phyloP scores from a whole-genome alignment of 1,284 basidiomycete genomes.

The Wolfiporia cocos region DNA sequence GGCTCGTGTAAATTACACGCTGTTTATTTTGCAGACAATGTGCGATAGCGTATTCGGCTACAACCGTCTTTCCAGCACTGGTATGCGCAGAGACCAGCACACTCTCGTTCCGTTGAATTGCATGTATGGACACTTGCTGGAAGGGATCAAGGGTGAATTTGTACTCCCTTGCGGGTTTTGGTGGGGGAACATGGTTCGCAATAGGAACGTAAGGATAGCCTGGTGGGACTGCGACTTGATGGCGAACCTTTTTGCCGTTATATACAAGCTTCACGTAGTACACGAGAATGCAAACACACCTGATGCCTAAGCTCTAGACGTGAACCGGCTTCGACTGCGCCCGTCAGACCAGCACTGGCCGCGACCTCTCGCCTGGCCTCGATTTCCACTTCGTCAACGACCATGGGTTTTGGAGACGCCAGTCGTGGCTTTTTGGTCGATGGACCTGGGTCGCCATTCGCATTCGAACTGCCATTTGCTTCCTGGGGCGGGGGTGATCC shows the following conservation, averaged over 20 bases:
- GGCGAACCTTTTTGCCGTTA: slow-evolving; percentile 69
- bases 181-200: slow-evolving; percentile 85
- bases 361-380: slow-evolving; percentile 87
- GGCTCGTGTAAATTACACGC: slow-evolving; percentile 98
- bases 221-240: slow-evolving; percentile 94
- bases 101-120: slow-evolving; percentile 96
- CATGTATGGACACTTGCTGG: slow-evolving; percentile 90
- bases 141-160: slow-evolving; percentile 98
- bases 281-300: slow-evolving; percentile 35
- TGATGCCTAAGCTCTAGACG: slow-evolving; percentile 76
- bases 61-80: slow-evolving; percentile 97
- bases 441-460: slow-evolving; percentile 15
- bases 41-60: slow-evolving; percentile 99
- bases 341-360: slow-evolving; percentile 77
- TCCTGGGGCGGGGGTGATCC: slow-evolving; percentile 4
- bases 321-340: slow-evolving; percentile 58
- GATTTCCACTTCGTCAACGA: slow-evolving; percentile 87
- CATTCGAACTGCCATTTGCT: slow-evolving; percentile 8
- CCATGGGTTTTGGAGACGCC: slow-evolving; percentile 58
- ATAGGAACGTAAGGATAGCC: slow-evolving; percentile 92
- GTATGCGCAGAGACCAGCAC: slow-evolving; percentile 99
- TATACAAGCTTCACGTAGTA: background rate
- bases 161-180: slow-evolving; percentile 90
- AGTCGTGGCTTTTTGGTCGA: slow-evolving; percentile 44
- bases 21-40: slow-evolving; percentile 91